phyloP scores from a whole-genome alignment of 257 asterid species.

The Lithospermum erythrorhizon region DNA sequence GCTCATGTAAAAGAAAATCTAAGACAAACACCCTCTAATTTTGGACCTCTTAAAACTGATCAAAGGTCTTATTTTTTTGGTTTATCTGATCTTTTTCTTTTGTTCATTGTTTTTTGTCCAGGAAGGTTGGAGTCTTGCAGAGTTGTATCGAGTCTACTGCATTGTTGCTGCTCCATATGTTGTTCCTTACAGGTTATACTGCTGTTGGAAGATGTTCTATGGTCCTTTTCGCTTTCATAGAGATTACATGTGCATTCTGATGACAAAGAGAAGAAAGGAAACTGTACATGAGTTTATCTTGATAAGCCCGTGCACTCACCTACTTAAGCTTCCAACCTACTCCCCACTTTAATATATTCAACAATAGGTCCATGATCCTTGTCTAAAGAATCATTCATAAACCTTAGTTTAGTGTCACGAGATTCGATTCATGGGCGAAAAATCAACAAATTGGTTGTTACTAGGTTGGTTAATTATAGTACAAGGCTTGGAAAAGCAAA shows the following conservation, averaged over 20 bases:
- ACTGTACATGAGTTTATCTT: not conserved
- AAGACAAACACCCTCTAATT: not conserved
- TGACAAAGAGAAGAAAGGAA: not conserved
- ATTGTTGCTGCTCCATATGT: constrained; percentile 91
- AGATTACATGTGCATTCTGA: not conserved
- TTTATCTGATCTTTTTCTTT: not conserved
- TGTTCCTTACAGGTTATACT: constrained; percentile 74
- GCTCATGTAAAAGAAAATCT: not conserved
- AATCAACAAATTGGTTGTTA: not conserved
- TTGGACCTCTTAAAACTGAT: not conserved
- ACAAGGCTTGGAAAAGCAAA: not conserved
- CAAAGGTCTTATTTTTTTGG: not conserved
- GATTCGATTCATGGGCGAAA: not conserved
- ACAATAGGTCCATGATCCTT: not conserved
- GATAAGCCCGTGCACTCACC: not conserved
- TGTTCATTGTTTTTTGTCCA: constrained; percentile 17
- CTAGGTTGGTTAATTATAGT: not conserved
- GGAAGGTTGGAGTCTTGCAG: constrained; percentile 99
- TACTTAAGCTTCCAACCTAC: not conserved
- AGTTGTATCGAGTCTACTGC: constrained; percentile 69
- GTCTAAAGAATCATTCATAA: not conserved
- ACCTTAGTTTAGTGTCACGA: not conserved
- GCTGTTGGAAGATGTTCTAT: not conserved
- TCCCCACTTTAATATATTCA: not conserved
- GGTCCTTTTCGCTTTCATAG: not conserved